Percentiles rank a stretch among this genome's conserved stretches.
Evolutionary conservation across 805 yeast genomes (phyloP).

Genomic region (Lipomyces chichibuensis): DNA sequence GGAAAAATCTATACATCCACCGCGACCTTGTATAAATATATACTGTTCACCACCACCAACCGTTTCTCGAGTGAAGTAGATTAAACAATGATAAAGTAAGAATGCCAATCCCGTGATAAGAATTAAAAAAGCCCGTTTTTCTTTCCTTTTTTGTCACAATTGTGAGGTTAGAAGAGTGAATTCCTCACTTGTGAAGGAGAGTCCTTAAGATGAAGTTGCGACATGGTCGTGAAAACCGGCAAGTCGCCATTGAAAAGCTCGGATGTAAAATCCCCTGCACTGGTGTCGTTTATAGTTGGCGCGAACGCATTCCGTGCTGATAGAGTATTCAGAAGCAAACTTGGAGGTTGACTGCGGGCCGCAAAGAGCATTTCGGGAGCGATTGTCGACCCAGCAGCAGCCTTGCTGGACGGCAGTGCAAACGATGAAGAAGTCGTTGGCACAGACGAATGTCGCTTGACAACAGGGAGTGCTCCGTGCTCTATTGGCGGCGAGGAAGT

Average conservation of each 20-base stretch:
- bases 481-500: not conserved
- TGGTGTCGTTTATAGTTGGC: not conserved
- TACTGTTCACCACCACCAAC: not conserved
- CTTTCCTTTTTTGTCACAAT: not conserved
- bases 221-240: constrained; percentile 28
- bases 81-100: not conserved
- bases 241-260: constrained; percentile 10
- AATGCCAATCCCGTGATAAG: not conserved
- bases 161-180: not conserved
- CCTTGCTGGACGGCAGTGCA: constrained; percentile 7
- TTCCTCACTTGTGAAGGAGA: not conserved
- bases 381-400: not conserved
- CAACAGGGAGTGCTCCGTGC: not conserved
- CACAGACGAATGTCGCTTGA: constrained; percentile 4
- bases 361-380: constrained; percentile 24
- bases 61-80: not conserved
- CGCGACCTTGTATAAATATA: not conserved
- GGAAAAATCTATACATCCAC: not conserved
- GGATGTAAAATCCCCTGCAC: constrained; percentile 5
- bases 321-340: constrained; percentile 16
- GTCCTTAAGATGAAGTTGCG: constrained; percentile 17
- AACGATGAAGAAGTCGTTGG: not conserved
- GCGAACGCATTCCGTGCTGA: constrained; percentile 22
- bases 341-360: constrained; percentile 4
- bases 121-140: not conserved